Base-by-base conservation (phyloP, 2,329 filamentous ascomycete species). In the Alternaria postmessia region DNA sequence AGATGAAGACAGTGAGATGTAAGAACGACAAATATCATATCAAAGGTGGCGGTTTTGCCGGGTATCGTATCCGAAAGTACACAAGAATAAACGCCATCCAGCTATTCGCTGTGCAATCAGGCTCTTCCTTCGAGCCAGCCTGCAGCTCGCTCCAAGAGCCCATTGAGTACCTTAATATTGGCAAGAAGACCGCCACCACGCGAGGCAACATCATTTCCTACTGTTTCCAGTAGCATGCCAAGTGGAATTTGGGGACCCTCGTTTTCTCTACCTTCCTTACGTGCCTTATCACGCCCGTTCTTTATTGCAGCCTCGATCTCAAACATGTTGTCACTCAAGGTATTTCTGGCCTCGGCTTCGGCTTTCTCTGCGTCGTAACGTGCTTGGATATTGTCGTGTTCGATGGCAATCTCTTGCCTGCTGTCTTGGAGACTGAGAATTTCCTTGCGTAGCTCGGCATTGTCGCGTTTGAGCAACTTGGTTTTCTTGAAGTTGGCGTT, bases 361-460 rank as follows among this genome's bases (percentile, higher is more conserved):
- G 69, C 62, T 30, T 71, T 72, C 44, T 73, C 63, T 26, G 69
- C 64, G n/a, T 73, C 64, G 44, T 73, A 75, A 7, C 67, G 62
- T 22, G 63, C 81, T 73, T 66, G 70, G 1, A 85, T 78, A 18
- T 81, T 80, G 66, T 87, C 85, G 67, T 81, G 83, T 56, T 80
- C 78, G 57, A 86, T 63, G 6, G 82, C 83, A 49, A 86, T 69
- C 22, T 80, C 79, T 59, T 86, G 81, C 56, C 84, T 78, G 66
- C 82, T 77, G 51, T 77, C 79, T 51, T 84, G 80, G n/a, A 85
- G 63, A 20, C 77, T 77, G 34, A 86, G 75, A 49, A 85, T 79
- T 36, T 82, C 80, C 42, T 77, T 80, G 28, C 84, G 79, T 52
- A 85, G 63, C 34, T 79, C 62, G 74, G 75, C 73, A 81, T 82